Percentiles rank a stretch among this genome's conserved stretches.
Conservation (phyloP, 176 grass and related monocot species). For the Sorghum bicolor region Sorghum_bicolor_NCBIv3 NC_012871.2:9732001-9732500, state of each 20-base stretch:
- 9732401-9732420: not conserved
- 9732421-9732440: not conserved
- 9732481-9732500: not conserved
- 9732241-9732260: not conserved
- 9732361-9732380: not conserved
- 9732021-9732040: not conserved
- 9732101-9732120: not conserved
- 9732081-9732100: not conserved
- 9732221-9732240: not conserved
- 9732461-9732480: not conserved
- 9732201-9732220: not conserved
- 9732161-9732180: conserved; percentile 60
- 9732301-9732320: not conserved
- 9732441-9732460: not conserved
- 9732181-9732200: conserved; percentile 23
- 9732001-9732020: too few species aligned
- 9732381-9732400: not conserved
- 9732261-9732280: not conserved
- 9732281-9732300: not conserved
- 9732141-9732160: conserved; percentile 76
- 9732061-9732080: not conserved
- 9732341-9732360: not conserved
- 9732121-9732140: conserved; percentile 48
- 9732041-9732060: not conserved
- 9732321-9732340: not conserved